Evolutionary conservation across 1,284 basidiomycete genomes (phyloP).

Genomic region (Microbotryum violaceum): DNA sequence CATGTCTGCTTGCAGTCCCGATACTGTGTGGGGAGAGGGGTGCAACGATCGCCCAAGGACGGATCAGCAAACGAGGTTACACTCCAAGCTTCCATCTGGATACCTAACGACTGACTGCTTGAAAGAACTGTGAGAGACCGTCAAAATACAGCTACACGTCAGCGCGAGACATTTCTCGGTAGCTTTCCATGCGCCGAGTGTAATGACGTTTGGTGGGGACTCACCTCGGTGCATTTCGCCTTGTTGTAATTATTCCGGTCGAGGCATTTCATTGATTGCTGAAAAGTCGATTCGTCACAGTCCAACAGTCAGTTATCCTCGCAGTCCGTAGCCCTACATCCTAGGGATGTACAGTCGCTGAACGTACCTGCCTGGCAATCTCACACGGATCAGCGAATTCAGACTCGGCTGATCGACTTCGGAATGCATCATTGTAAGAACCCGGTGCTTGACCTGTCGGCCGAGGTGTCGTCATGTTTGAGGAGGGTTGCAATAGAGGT

Average conservation of each 20-base stretch:
- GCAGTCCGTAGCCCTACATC: too few relatives aligned
- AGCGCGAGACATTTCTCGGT: not conserved
- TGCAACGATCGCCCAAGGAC: too few relatives aligned
- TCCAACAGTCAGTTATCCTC: too few relatives aligned
- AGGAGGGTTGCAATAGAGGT: not conserved
- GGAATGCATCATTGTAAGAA: constrained; percentile 20
- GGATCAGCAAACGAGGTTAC: too few relatives aligned
- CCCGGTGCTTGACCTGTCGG: constrained; percentile 10
- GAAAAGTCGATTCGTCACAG: not conserved
- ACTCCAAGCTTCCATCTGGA: too few relatives aligned
- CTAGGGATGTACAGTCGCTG: not conserved
- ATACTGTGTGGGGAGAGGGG: constrained; percentile 7
- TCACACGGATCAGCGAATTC: constrained; percentile 27
- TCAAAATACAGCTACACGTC: not conserved
- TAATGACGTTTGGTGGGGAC: not conserved
- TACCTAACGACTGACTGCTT: constrained; percentile 12
- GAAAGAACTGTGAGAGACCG: constrained; percentile 18
- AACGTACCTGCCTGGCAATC: constrained; percentile 17
- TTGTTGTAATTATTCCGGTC: constrained; percentile 26
- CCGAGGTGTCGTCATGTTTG: not conserved
- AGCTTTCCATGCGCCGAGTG: not conserved
- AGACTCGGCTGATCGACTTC: constrained; percentile 13
- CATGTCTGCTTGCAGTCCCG: constrained; percentile 29
- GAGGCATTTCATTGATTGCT: constrained; percentile 29
- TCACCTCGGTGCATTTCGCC: constrained; percentile 19